phyloP scores from a whole-genome alignment of 148 eudicot genomes.

The Amaranthus hypochondriacus region DNA sequence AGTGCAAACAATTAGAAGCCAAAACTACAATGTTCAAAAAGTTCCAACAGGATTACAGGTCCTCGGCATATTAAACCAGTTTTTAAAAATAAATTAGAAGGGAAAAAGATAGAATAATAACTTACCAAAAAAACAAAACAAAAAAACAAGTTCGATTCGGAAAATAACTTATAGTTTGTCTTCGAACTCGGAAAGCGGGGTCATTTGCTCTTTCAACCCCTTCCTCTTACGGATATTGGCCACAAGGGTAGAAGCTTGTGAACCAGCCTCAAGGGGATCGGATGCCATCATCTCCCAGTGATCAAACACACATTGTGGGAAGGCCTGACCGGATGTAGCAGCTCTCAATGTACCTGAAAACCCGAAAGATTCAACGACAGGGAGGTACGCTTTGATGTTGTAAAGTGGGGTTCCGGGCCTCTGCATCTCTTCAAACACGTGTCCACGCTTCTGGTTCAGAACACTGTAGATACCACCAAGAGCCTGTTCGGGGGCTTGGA shows the following conservation, averaged over 20 bases:
- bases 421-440: conserved; percentile 22
- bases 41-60: no score
- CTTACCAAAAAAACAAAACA: no score
- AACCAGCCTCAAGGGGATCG: conserved; percentile 10
- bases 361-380: conserved; percentile 20
- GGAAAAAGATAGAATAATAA: no score
- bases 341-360: conserved; percentile 20
- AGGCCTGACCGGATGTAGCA: conserved; percentile 20
- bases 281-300: conserved; percentile 16
- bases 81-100: no score
- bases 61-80: no score
- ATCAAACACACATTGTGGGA: conserved; percentile 24
- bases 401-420: conserved; percentile 22
- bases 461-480: conserved; percentile 24
- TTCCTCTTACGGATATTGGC: conserved; percentile 14
- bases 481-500: conserved; percentile 20
- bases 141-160: no score
- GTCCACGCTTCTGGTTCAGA: conserved; percentile 24
- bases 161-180: conserved; percentile 10
- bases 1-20: no score
- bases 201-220: conserved; percentile 19
- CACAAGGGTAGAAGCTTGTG: conserved; percentile 4
- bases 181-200: conserved; percentile 19
- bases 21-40: no score
- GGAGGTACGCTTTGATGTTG: conserved; percentile 21